Conservation (phyloP, 768 basidiomycete genomes). For the Sporobolomyces roseus region DNA sequence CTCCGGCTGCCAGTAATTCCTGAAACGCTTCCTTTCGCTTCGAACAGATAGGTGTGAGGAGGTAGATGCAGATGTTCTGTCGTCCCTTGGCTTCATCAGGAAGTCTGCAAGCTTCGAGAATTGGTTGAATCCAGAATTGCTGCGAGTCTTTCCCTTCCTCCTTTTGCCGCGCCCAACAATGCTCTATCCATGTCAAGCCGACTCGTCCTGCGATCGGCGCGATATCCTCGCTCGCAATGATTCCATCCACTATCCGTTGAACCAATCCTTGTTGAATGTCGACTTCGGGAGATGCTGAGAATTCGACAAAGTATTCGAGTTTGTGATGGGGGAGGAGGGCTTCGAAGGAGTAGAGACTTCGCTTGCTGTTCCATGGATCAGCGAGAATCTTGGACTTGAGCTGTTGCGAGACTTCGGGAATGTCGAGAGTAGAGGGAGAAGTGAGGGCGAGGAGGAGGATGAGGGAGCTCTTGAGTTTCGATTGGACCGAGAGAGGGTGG, state of each 20-base stretch:
- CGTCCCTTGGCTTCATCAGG: not conserved
- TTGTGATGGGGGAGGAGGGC: slow-evolving; percentile 2
- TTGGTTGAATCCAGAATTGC: slow-evolving; percentile 24
- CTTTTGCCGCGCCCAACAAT: slow-evolving; percentile 6
- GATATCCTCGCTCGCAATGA: slow-evolving; percentile 35
- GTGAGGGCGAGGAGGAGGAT: slow-evolving; percentile 17
- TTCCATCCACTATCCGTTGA: slow-evolving; percentile 13
- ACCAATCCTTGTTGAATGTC: slow-evolving; percentile 13
- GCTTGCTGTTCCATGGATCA: slow-evolving; percentile 31
- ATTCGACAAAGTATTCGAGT: slow-evolving; percentile 10
- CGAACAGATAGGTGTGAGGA: slow-evolving; percentile 17
- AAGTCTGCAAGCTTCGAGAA: slow-evolving; percentile 6
- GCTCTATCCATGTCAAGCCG: slow-evolving; percentile 23
- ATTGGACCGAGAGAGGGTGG: slow-evolving; percentile 7
- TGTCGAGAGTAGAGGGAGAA: not conserved
- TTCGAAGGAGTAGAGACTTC: slow-evolving; percentile 24
- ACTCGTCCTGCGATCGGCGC: slow-evolving; percentile 30
- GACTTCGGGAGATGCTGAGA: not conserved
- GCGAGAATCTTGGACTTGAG: slow-evolving; percentile 25
- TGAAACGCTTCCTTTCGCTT: slow-evolving; percentile 11
- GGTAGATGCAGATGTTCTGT: slow-evolving; percentile 22
- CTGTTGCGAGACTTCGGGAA: slow-evolving; percentile 8
- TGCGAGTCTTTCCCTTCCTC: too few relatives aligned
- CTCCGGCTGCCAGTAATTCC: slow-evolving; percentile 5
- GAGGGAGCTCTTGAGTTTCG: slow-evolving; percentile 23